Evolutionary conservation across 768 basidiomycete species (phyloP), one percentile per base, ranked within the genome.

Genomic region (Phaeolepiota aurea): DNA sequence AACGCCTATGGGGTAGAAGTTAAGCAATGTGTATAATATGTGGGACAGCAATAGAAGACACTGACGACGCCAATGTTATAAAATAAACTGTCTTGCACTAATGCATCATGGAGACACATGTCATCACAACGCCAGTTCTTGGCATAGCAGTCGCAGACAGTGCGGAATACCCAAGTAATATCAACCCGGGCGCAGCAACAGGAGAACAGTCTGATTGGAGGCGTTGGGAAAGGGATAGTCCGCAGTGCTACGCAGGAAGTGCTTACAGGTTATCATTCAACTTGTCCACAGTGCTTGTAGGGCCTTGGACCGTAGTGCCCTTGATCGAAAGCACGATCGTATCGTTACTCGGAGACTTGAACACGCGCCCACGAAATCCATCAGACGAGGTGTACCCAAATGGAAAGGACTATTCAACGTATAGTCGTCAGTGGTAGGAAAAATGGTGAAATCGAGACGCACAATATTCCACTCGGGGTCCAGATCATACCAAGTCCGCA

Each of bases 161-260:
- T 80, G 23, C 72, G 71, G 55, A 89, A 83, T 19, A 75, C 54
- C 92, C 93, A 97, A 2, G 86, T 80, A 44, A 91, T 71, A 58
- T 88, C 86, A 23, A 93, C 85, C 21, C 80, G 72, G 12, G 91
- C 93, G 52, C 94, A 98, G 56, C 94, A 97, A 62, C 94, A 98
- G 0, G 91, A 87, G 54, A 87, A 89, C 13, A 89, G 59, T 35
- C 67, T 68, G 39, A 19, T 34, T 14, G 7, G n/a, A n/a, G n/a
- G n/a, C n/a, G n/a, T n/a, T n/a, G n/a, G n/a, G n/a, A n/a, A n/a
- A n/a, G n/a, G n/a, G n/a, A n/a, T n/a, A n/a, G n/a, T n/a, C 23
- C 23, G 32, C 20, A 14, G 30, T 16, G 23, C 21, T 21, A 13
- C 18, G n/a, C n/a, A n/a, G n/a, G n/a, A n/a, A n/a, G n/a, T n/a